Evolutionary conservation across 2,329 filamentous ascomycete species (phyloP), one percentile per base, ranked within the genome.

Genomic region (Exophiala sp.): DNA sequence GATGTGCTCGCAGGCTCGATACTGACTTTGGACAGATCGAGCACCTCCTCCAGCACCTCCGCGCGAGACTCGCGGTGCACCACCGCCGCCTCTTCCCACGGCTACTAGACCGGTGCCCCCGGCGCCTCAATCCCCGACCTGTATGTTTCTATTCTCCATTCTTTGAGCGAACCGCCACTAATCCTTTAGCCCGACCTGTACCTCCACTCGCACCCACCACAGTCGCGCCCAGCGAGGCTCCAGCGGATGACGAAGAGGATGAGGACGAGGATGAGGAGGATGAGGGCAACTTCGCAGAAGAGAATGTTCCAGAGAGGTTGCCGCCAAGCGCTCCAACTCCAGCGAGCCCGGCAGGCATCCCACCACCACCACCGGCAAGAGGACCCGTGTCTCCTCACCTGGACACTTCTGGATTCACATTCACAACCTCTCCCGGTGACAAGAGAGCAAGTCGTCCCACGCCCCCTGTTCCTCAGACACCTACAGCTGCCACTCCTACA

Each of bases 1-100:
- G 16, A 43, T 46, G 43, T 32, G 10, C 11, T 47, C 20, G 47
- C 16, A 14, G 21, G 7, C 6, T 43, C 21, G 18, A 8, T 36
- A 47, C 54, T 56, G 29, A 45, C 43, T 11, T 8, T 39, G 16
- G 40, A 38, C 44, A 80, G 78, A 72, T 60, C 76, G 75, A 41
- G 65, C 74, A 36, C 68, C 67, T 38, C 74, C 76, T 43, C 68
- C 71, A 21, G 72, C 74, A 41, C 76, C 75, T 12, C 66, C 71
- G 18, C 61, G 68, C 39, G 69, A 71, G 32, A 69, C 71, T 47
- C 68, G 71, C 47, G 69, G 69, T 48, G 70, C 72, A 29, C 69
- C 72, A 18, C 76, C 77, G 24, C 76, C 78, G 12, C 76, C 78
- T 2, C 67, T 76, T 10, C 54, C 54, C 59, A 50, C 65, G 61